Evolutionary conservation across 176 grass and related monocot species (phyloP).

Genomic region (Phoenix dactylifera): DNA sequence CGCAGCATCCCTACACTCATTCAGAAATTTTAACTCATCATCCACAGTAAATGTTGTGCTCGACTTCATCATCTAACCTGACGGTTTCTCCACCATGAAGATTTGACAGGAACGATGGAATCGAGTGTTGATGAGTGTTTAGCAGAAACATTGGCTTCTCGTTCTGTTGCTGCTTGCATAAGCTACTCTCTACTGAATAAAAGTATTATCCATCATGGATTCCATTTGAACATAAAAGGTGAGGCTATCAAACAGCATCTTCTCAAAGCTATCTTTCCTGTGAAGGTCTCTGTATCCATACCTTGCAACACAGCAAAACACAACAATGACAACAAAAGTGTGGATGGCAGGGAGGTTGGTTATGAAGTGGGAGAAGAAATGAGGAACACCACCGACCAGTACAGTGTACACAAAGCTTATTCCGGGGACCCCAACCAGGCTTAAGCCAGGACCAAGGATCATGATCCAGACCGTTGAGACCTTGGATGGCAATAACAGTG

Average conservation of each 20-base stretch:
- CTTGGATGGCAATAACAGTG: not conserved
- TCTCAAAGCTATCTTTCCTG: constrained; percentile 57
- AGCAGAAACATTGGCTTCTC: constrained; percentile 10
- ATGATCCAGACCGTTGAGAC: constrained; percentile 73
- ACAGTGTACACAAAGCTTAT: constrained; percentile 61
- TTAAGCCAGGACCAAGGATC: constrained; percentile 57
- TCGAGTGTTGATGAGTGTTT: constrained; percentile 18
- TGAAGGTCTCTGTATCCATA: constrained; percentile 83
- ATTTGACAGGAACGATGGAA: constrained; percentile 15
- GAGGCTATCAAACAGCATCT: constrained; percentile 49
- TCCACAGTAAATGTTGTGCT: constrained; percentile 5
- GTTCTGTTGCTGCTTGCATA: constrained; percentile 1
- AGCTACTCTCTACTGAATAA: constrained; percentile 45
- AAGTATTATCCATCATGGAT: constrained; percentile 60
- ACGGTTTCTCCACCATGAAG: constrained; percentile 16
- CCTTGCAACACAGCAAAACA: constrained; percentile 63
- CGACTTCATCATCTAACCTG: constrained; percentile 38
- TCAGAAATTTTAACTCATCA: constrained; percentile 52
- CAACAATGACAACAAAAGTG: constrained; percentile 36
- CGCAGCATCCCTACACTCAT: constrained; percentile 44
- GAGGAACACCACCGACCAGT: constrained; percentile 57
- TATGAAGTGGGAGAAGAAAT: constrained; percentile 84
- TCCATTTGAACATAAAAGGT: constrained; percentile 41
- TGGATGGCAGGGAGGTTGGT: constrained; percentile 80
- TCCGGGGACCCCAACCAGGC: constrained; percentile 60